Base-by-base conservation (phyloP, 2,329 filamentous ascomycete genomes). In the Pseudovirgaria hyperparasitica region DNA sequence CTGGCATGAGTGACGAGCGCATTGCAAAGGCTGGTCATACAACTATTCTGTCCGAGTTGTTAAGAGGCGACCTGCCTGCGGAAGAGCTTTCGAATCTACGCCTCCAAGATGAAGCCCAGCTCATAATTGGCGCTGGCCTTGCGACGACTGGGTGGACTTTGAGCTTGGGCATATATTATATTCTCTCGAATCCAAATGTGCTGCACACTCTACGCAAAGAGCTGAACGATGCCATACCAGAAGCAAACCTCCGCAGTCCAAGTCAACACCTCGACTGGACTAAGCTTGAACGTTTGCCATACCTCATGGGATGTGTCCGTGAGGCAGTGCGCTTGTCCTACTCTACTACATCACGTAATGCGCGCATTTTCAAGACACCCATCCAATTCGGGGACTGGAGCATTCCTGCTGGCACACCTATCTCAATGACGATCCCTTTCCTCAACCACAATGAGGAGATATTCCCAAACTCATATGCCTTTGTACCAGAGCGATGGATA, bases 101-200 rank as follows among this genome's bases (percentile, higher is more conserved):
- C 2, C 48, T 57, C 11, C 44, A 43, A 10, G 52, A 55, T 23
- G 54, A 57, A 40, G 52, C 46, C 6, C 42, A 52, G 16, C 54
- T 52, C 16, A 40, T 57, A 17, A 35, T 57, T 9, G 54, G 50
- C 14, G 54, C 52, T 26, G 54, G 52, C 27, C 52, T 55, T 5
- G 51, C 54, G 29, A 57, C 53, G 3, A 57, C 52, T 5, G 47
- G 46, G 8, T 44, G 44, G 39, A 43, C 43, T n/a, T 42, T 54
- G 8, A 39, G 49, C 4, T 39, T 45, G 10, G 42, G 45, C 26
- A 37, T 46, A 5, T 53, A 48, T 35, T 43, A 47, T 42, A 34
- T 60, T 3, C 48, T 49, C 9, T 43, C 40, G 22, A 48, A 43
- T 16, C 46, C 40, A 18, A 32, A n/a, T 30, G 33, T 2, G 5